Evolutionary conservation across 1,284 basidiomycete genomes (phyloP).

Genomic region (Heterobasidion parviporum): DNA sequence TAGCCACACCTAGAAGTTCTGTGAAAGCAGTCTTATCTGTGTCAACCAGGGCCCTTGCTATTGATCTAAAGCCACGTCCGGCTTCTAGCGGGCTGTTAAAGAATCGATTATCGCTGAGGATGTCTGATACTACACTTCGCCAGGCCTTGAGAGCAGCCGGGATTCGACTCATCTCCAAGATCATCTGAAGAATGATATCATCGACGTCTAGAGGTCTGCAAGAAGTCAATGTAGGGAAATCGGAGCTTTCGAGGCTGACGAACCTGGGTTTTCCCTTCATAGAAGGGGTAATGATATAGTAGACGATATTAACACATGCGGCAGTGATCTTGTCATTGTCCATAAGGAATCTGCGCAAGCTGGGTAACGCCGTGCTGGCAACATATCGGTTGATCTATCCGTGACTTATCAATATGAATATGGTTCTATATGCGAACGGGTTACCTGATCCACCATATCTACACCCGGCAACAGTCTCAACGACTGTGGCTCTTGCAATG

Average conservation of each 20-base stretch:
- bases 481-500: slow-evolving; percentile 28
- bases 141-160: slow-evolving; percentile 80
- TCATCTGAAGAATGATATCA: slow-evolving; percentile 53
- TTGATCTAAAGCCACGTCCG: slow-evolving; percentile 65
- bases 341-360: slow-evolving; percentile 71
- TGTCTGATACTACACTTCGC: slow-evolving; percentile 74
- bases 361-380: slow-evolving; percentile 63
- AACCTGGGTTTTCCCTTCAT: slow-evolving; percentile 68
- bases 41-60: slow-evolving; percentile 78
- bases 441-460: slow-evolving; percentile 49
- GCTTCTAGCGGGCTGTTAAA: slow-evolving; percentile 65
- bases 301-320: slow-evolving; percentile 77
- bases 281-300: slow-evolving; percentile 80
- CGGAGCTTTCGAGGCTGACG: neutral
- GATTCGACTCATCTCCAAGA: slow-evolving; percentile 75
- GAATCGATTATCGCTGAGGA: slow-evolving; percentile 80
- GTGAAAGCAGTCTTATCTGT: slow-evolving; percentile 82
- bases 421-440: neutral
- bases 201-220: slow-evolving; percentile 66
- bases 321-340: slow-evolving; percentile 81
- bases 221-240: slow-evolving; percentile 1
- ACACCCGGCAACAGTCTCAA: slow-evolving; percentile 29
- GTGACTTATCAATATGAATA: slow-evolving; percentile 2
- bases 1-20: slow-evolving; percentile 67
- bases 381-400: slow-evolving; percentile 70